Conservation (phyloP, 345 rosid genomes). For the Arabis alpina region DNA sequence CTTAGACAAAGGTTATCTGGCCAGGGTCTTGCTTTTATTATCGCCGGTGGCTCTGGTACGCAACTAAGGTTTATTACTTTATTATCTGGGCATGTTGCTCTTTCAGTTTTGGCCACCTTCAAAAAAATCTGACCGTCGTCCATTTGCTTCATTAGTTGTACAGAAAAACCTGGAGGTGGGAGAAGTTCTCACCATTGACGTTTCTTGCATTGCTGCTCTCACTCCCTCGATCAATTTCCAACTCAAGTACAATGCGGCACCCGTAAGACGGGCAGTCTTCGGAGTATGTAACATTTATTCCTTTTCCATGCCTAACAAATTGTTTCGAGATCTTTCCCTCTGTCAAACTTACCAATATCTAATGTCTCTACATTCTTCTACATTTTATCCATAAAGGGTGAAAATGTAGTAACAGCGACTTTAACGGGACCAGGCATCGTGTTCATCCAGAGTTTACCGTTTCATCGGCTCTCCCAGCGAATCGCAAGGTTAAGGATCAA, state of each 20-base stretch:
- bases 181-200: conserved; percentile 82
- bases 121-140: conserved; percentile 1
- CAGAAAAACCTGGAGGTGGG: conserved; percentile 96
- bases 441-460: conserved; percentile 96
- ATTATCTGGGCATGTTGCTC: neutral
- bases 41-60: conserved; percentile 98
- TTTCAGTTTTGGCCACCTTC: conserved; percentile 10
- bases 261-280: conserved; percentile 82
- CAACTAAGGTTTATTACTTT: neutral
- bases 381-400: conserved; percentile 61
- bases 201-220: conserved; percentile 83
- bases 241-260: conserved; percentile 76
- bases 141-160: conserved; percentile 60
- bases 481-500: conserved; percentile 71
- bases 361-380: neutral
- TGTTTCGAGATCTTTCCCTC: neutral
- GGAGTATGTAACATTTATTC: conserved; percentile 59
- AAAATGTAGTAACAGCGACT: conserved; percentile 77
- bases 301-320: neutral
- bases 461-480: conserved; percentile 84
- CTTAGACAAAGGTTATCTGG: conserved; percentile 90
- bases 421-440: conserved; percentile 98
- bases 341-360: neutral
- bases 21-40: conserved; percentile 92
- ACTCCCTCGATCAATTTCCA: conserved; percentile 75